phyloP scores from a whole-genome alignment of 2,329 filamentous ascomycete species.

The Fusarium neocosmosporiellum region DNA sequence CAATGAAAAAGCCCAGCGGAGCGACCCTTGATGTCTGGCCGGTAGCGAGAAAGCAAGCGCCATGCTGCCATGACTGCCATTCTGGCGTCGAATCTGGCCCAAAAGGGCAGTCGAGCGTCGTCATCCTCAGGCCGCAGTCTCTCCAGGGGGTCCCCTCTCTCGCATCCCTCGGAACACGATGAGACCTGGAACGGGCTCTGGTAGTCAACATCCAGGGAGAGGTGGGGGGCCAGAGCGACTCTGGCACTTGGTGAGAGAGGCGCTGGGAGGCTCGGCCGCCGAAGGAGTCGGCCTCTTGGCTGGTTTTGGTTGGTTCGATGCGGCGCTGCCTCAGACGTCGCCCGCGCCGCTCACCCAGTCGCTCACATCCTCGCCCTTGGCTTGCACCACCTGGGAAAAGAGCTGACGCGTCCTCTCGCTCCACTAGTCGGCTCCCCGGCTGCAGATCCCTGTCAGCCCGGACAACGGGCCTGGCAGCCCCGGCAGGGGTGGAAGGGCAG shows the following conservation, averaged over 20 bases:
- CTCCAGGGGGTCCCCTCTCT: constrained; percentile 7
- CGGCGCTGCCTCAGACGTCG: constrained; percentile 33
- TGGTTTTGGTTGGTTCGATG: constrained; percentile 21
- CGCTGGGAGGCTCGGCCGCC: constrained; percentile 26
- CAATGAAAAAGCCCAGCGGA: constrained; percentile 27
- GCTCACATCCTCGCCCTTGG: constrained; percentile 29
- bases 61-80: constrained; percentile 35
- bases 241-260: constrained; percentile 1
- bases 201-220: constrained; percentile 11
- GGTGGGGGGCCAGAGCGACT: constrained; percentile 9
- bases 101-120: constrained; percentile 45
- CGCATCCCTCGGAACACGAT: constrained; percentile 17
- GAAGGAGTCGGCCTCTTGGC: constrained; percentile 1
- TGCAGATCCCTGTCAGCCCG: constrained; percentile 39
- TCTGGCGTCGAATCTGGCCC: constrained; percentile 29
- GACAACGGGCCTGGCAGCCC: constrained; percentile 37
- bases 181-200: constrained; percentile 3
- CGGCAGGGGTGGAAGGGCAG: not conserved
- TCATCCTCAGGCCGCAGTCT: constrained; percentile 46
- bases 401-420: constrained; percentile 46
- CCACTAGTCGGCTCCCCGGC: constrained; percentile 38
- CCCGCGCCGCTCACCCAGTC: constrained; percentile 32
- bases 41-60: not conserved
- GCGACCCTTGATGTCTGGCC: constrained; percentile 13
- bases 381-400: constrained; percentile 42